Percentiles rank a stretch among this genome's conserved stretches.
These are phyloP conservation scores for Monosporascus sp. DNA, from an alignment of 2,329 filamentous ascomycete species.

Conservation along the genomic window DNA sequence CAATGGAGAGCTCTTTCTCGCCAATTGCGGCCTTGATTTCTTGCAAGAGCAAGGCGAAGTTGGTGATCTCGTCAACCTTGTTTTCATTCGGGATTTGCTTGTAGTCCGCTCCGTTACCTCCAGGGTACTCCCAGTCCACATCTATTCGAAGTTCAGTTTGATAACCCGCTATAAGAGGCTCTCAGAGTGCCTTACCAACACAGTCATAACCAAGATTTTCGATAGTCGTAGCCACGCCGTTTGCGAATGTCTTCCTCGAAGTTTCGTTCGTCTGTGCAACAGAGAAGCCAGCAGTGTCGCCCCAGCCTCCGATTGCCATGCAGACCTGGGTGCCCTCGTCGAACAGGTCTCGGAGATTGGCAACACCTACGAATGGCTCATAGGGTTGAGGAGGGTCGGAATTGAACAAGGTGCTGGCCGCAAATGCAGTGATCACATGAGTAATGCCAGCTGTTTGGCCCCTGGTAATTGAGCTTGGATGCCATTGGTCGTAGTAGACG, in stretches of 20 bases:
- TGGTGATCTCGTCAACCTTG: constrained; percentile 56
- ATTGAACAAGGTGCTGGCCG: constrained; percentile 21
- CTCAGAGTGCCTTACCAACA: constrained; percentile 44
- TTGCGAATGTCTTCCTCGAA: constrained; percentile 51
- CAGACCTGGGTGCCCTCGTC: constrained; percentile 53
- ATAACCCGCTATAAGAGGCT: not conserved
- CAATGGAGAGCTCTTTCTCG: constrained; percentile 57
- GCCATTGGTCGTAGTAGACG: not conserved
- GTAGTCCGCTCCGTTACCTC: constrained; percentile 66
- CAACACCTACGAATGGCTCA: constrained; percentile 19
- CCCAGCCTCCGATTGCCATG: constrained; percentile 71
- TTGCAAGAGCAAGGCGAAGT: constrained; percentile 56
- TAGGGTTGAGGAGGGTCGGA: constrained; percentile 15
- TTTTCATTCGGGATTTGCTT: constrained; percentile 54
- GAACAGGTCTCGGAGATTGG: constrained; percentile 40
- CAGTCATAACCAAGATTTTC: constrained; percentile 59
- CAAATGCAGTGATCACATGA: constrained; percentile 25
- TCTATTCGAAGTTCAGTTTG: constrained; percentile 21
- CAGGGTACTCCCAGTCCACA: constrained; percentile 62
- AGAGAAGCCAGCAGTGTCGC: constrained; percentile 59
- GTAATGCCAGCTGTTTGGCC: constrained; percentile 19
- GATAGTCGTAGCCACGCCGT: constrained; percentile 60
- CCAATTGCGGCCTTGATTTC: constrained; percentile 53
- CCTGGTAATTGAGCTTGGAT: not conserved
- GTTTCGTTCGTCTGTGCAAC: constrained; percentile 44